phyloP scores from a whole-genome alignment of 805 yeast species.

The Metschnikowia continentalis region DNA sequence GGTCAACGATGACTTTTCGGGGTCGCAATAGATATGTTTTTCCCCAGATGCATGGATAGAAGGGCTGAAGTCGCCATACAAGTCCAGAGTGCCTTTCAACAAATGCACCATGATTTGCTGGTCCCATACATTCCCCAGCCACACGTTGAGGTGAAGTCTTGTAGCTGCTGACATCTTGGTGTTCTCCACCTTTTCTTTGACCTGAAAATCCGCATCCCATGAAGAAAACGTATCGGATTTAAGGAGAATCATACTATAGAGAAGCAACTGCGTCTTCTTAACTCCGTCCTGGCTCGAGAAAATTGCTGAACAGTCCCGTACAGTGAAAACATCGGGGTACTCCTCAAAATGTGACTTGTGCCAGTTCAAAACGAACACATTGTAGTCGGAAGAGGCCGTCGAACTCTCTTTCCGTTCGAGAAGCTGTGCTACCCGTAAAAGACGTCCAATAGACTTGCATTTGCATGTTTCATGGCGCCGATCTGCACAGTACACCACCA shows the following conservation, averaged over 20 bases:
- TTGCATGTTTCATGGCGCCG: conserved; percentile 1
- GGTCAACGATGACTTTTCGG: conserved; percentile 12
- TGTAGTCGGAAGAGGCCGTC: conserved; percentile 9
- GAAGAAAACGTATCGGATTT: conserved; percentile 13
- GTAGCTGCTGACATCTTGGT: conserved; percentile 81
- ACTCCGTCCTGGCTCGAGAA: conserved; percentile 11
- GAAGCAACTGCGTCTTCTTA: conserved; percentile 19
- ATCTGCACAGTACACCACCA: conserved; percentile 54
- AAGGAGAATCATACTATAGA: conserved; percentile 7
- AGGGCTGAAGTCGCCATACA: conserved; percentile 7
- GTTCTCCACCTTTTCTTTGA: conserved; percentile 79
- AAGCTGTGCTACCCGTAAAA: conserved; percentile 38
- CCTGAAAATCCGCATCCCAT: conserved; percentile 66
- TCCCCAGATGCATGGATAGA: conserved; percentile 2
- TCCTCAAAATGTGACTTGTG: background rate
- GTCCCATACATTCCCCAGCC: conserved; percentile 84
- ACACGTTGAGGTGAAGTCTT: conserved; percentile 48
- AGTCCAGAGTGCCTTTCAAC: conserved; percentile 7
- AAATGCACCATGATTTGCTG: conserved; percentile 39
- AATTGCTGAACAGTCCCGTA: conserved; percentile 10
- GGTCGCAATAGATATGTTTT: conserved; percentile 12
- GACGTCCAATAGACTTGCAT: conserved; percentile 24
- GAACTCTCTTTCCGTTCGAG: conserved; percentile 8
- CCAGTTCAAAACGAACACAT: conserved; percentile 20
- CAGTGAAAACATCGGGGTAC: conserved; percentile 10